Base-by-base conservation (phyloP, 2,329 filamentous ascomycete species). In the Penicillium hesseltinei region DNA sequence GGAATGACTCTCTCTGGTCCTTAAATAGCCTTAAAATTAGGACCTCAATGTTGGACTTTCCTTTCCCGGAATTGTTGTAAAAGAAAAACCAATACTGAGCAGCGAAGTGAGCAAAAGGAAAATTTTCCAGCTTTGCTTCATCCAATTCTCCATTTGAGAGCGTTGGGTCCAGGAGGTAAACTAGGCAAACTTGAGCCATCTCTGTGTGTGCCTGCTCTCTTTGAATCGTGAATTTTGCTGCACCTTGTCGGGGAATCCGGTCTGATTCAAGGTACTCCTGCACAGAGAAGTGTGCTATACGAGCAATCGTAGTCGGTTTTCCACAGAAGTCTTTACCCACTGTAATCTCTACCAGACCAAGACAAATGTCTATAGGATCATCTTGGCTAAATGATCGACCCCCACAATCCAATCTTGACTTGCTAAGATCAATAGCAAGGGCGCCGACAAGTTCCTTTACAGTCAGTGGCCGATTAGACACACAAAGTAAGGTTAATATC, bases 231-330 rank as follows among this genome's bases (percentile, higher is more conserved):
- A 57, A 59, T 8, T 9, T 43, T 43, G 10, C 45, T 25, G 58
- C 15, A 3, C 17, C 49, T 25, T 54, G 50, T 45, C 49, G 35
- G 3, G 7, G 0, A 17, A 61, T 69, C 5, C 66, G 63, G 29
- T 67, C 63, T 5, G 66, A 72, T 44, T 62, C 36, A 15, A 74
- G 62, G 51, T 74, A 73, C 53, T 73, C 69, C 47, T 71, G 64
- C 0, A 73, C 66, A 3, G 71, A 73, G 51, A 70, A 73, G 55
- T 73, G 69, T 5, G 68, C 68, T 40, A 73, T 67, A 17, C 62
- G 66, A 29, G 67, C 56, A 9, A 39, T 56, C 15, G 50, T 8
- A 31, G 0, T 31, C 10, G 11, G 0, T 4, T 13, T 0, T 11
- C 5, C 17, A 7, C 1, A 2, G 2, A 33, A 0, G 0, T 19